Percentiles rank a stretch among this genome's conserved stretches.
Evolutionary conservation across 345 rosid genomes (phyloP).

Genomic region (Durio zibethinus): DNA sequence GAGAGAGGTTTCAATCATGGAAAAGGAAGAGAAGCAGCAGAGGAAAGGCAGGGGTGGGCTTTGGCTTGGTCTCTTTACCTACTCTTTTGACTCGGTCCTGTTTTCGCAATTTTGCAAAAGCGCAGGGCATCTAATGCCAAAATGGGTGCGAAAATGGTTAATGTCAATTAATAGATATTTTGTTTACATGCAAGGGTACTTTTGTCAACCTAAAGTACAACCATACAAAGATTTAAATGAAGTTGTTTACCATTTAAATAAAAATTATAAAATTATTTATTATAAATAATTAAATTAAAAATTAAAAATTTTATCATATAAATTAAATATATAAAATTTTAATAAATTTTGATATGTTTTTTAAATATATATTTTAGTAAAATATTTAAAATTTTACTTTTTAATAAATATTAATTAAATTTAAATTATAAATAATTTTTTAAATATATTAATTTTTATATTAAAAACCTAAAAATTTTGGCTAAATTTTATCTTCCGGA

Average conservation of each 20-base stretch:
- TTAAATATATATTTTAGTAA: too few species aligned
- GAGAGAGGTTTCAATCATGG: constrained; percentile 29
- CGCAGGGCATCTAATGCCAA: constrained; percentile 16
- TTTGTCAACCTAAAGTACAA: constrained; percentile 29
- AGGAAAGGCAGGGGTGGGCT: background rate
- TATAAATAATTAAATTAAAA: too few species aligned
- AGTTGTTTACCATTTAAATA: constrained; percentile 37
- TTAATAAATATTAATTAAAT: too few species aligned
- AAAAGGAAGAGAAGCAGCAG: background rate
- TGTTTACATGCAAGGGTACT: constrained; percentile 27
- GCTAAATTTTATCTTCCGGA: too few species aligned
- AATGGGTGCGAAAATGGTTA: background rate
- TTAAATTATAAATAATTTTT: too few species aligned
- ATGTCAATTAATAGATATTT: constrained; percentile 1
- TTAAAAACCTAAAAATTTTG: too few species aligned
- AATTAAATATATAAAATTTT: too few species aligned
- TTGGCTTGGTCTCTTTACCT: constrained; percentile 6
- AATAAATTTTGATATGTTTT: too few species aligned
- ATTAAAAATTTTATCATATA: too few species aligned
- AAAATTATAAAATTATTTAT: too few species aligned
- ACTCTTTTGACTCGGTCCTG: constrained; percentile 23
- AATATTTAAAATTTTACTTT: too few species aligned
- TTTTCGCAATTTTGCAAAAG: constrained; percentile 19
- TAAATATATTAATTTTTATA: too few species aligned
- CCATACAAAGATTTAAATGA: constrained; percentile 18